Evolutionary conservation across 2,329 filamentous ascomycete species (phyloP).

Genomic region (Byssochlamys sp.): DNA sequence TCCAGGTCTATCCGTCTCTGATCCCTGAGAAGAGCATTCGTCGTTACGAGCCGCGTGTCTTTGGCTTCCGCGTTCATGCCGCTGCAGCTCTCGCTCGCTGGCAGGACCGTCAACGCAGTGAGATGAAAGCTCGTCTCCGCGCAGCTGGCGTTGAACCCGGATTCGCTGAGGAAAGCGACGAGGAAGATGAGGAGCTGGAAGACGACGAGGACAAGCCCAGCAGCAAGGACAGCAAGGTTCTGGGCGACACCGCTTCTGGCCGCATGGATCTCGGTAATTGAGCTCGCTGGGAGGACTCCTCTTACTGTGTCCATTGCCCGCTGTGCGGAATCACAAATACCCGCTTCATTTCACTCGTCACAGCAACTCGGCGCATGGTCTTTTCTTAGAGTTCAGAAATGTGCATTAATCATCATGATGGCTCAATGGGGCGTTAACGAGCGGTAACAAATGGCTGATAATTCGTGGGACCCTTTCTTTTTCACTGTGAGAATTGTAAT

Average conservation of each 20-base stretch:
- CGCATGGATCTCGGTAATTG: conserved; percentile 30
- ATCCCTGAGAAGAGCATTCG: conserved; percentile 76
- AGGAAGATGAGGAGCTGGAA: conserved; percentile 46
- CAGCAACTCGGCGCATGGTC: background rate
- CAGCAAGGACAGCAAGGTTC: conserved; percentile 15
- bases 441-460: background rate
- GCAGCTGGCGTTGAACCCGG: conserved; percentile 62
- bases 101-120: conserved; percentile 72
- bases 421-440: background rate
- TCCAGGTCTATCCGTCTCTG: conserved; percentile 90
- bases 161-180: conserved; percentile 61
- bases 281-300: conserved; percentile 6
- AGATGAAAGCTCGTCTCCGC: conserved; percentile 69
- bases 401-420: background rate
- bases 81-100: conserved; percentile 78
- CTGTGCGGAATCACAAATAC: background rate
- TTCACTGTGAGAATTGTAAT: background rate
- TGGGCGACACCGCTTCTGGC: conserved; percentile 22
- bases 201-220: conserved; percentile 25
- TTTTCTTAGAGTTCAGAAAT: background rate
- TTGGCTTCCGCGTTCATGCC: conserved; percentile 91
- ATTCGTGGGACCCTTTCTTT: background rate
- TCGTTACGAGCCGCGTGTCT: conserved; percentile 81
- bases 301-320: background rate
- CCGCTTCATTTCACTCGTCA: background rate